A percentile compares a stretch with the other conserved stretches of the same genome.
Evolutionary conservation across 2,329 filamentous ascomycete genomes (phyloP).

Genomic region (Akanthomyces dipterigenus): DNA sequence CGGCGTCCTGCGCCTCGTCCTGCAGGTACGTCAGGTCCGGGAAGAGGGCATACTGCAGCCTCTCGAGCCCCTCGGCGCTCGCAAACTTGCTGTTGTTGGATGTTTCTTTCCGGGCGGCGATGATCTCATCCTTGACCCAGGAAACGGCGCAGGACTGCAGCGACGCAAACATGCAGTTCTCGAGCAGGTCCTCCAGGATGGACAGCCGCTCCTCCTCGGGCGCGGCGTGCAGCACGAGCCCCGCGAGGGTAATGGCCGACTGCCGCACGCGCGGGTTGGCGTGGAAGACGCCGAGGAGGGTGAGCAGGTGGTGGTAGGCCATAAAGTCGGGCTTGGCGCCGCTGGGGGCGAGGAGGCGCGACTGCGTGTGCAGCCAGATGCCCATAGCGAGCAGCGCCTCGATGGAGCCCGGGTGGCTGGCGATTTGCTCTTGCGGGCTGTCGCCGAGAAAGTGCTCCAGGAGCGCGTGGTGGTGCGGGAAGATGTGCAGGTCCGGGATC

Average conservation of each 20-base stretch:
- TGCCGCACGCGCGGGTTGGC: slow-evolving; percentile 47
- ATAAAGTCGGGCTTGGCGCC: slow-evolving; percentile 43
- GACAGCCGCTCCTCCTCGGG: slow-evolving; percentile 51
- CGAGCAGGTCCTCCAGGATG: slow-evolving; percentile 58
- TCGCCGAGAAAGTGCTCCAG: slow-evolving; percentile 47
- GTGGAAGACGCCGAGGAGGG: slow-evolving; percentile 52
- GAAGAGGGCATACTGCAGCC: slow-evolving; percentile 56
- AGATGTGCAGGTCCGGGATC: slow-evolving; percentile 47
- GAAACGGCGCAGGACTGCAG: slow-evolving; percentile 56
- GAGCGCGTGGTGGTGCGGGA: slow-evolving; percentile 52
- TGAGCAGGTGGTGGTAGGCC: slow-evolving; percentile 53
- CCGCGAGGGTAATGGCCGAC: slow-evolving; percentile 47
- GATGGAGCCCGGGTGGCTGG: slow-evolving; percentile 44
- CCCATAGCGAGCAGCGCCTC: slow-evolving; percentile 56
- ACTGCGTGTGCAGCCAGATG: slow-evolving; percentile 49
- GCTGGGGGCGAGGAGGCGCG: slow-evolving; percentile 31
- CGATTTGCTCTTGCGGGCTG: slow-evolving; percentile 42
- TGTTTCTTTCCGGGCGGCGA: slow-evolving; percentile 32
- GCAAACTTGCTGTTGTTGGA: slow-evolving; percentile 37
- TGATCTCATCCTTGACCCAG: slow-evolving; percentile 58
- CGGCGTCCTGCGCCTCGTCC: slow-evolving; percentile 28
- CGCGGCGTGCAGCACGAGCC: slow-evolving; percentile 49
- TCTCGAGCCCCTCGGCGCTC: slow-evolving; percentile 48
- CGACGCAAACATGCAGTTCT: slow-evolving; percentile 57
- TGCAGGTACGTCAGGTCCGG: slow-evolving; percentile 45